Conservation (phyloP, 2,329 filamentous ascomycete genomes). For the Arthrocladium fulminans region DNA sequence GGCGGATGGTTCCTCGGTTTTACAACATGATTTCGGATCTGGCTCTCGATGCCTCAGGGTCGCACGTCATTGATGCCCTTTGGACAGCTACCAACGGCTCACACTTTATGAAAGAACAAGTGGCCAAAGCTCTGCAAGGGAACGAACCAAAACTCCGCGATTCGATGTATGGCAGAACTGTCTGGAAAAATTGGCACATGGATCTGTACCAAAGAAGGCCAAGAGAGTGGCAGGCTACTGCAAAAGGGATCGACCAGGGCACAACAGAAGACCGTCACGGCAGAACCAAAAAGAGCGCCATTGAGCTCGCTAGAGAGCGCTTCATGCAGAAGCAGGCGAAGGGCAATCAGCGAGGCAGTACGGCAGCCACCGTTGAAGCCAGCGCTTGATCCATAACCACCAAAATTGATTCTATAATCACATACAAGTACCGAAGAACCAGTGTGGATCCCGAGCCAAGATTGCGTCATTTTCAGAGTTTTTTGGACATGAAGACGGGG, state of each 20-base stretch:
- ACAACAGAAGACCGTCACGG: conserved; percentile 18
- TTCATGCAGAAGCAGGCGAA: conserved; percentile 38
- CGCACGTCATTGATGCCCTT: conserved; percentile 58
- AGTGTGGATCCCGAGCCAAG: not conserved
- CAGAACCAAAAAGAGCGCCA: conserved; percentile 38
- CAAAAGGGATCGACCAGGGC: conserved; percentile 40
- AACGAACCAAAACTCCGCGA: conserved; percentile 56
- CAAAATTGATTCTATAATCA: no score
- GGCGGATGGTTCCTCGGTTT: conserved; percentile 56
- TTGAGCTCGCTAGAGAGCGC: conserved; percentile 51
- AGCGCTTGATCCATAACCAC: no score
- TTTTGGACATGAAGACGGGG: no score
- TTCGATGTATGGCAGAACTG: conserved; percentile 54
- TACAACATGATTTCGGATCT: conserved; percentile 53
- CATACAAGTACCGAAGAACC: no score
- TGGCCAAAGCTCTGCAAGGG: conserved; percentile 54
- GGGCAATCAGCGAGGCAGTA: not conserved
- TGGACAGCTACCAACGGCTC: conserved; percentile 56
- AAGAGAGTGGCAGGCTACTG: conserved; percentile 55
- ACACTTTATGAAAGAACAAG: conserved; percentile 58
- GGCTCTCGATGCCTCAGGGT: conserved; percentile 53
- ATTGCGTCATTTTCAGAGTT: conserved; percentile 20
- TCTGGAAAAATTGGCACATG: conserved; percentile 68
- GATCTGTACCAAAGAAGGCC: conserved; percentile 58
- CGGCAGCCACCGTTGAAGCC: not conserved